Base-by-base conservation (phyloP, 768 basidiomycete genomes). In the Lactarius trivialis region DNA sequence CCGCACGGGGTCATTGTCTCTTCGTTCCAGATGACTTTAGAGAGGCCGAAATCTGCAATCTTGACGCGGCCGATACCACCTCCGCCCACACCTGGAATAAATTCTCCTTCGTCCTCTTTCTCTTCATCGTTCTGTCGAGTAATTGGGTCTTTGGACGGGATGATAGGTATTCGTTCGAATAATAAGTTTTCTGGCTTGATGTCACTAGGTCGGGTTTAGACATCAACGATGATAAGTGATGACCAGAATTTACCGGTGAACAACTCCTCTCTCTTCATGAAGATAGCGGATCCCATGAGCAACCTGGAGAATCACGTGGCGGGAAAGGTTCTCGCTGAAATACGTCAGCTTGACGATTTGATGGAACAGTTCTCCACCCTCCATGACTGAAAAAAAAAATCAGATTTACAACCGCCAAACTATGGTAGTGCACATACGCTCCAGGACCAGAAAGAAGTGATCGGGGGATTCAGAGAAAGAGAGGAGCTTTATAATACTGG, bases 1-100 rank as follows among this genome's bases (percentile, higher is more conserved):
- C 97, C 97, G 70, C 97, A 99, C 24, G 97, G 97, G 15, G 97
- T 99, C 90, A 92, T 95, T 7, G 97, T 99, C 71, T 98, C 88
- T 71, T 98, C 97, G 71, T 96, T 89, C 97, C 97, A 99, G 4
- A 99, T 93, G 58, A 98, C 88, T 76, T 99, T 99, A 65, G 88
- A 91, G 52, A 99, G 79, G 36, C 97, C 97, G 70, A 99, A 99
- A 73, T 99, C 97, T 61, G 97, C 97, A 63, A 99, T 97, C 79
- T 98, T 99, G 73, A 99, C 94, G 43, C 86, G 85, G 7, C 97
- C 97, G 65, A 99, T 99, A 24, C 96, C 97, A 8, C 97, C 97
- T 11, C 97, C 95, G 7, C 97, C 97, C 41, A 95, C 78, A 4
- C 92, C 94, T 4, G 88, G 87, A 51, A 88, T 81, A 71, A 95